phyloP scores from a whole-genome alignment of 257 asterid genomes.

The Solanum gracilifrons region DNA sequence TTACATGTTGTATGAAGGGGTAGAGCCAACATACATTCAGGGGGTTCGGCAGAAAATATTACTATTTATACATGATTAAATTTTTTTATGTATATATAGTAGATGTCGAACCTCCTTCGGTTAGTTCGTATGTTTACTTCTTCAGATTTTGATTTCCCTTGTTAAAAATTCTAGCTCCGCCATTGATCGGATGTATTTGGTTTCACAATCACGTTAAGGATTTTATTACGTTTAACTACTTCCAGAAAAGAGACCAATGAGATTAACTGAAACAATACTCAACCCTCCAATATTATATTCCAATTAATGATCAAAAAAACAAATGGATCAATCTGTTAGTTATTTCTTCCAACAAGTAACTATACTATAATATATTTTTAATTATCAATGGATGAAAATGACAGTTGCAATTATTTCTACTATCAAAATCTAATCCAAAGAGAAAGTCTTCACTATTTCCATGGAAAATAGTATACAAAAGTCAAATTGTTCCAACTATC shows the following conservation, averaged over 20 bases:
- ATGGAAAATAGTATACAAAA: not conserved
- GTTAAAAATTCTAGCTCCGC: too few species aligned
- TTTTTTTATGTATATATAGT: too few species aligned
- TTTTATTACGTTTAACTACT: not conserved
- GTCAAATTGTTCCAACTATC: not conserved
- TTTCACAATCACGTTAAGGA: not conserved
- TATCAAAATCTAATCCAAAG: not conserved
- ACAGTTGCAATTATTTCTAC: not conserved
- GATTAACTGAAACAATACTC: not conserved
- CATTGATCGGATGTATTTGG: not conserved
- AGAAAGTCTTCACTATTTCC: not conserved
- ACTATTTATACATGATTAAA: too few species aligned
- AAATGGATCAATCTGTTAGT: not conserved
- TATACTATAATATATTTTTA: not conserved
- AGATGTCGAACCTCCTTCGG: rapidly evolving
- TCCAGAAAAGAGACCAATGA: not conserved
- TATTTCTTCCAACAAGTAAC: not conserved
- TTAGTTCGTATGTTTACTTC: too few species aligned
- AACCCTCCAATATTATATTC: not conserved
- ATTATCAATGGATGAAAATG: not conserved
- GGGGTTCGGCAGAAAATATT: too few species aligned
- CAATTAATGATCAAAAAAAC: not conserved
- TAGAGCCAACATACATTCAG: too few species aligned
- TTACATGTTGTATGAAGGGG: not conserved
- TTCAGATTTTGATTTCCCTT: too few species aligned